A percentile compares a stretch with the other conserved stretches of the same genome.
Conservation (phyloP, 2,329 filamentous ascomycete genomes). For the Alternaria brassicae region DNA sequence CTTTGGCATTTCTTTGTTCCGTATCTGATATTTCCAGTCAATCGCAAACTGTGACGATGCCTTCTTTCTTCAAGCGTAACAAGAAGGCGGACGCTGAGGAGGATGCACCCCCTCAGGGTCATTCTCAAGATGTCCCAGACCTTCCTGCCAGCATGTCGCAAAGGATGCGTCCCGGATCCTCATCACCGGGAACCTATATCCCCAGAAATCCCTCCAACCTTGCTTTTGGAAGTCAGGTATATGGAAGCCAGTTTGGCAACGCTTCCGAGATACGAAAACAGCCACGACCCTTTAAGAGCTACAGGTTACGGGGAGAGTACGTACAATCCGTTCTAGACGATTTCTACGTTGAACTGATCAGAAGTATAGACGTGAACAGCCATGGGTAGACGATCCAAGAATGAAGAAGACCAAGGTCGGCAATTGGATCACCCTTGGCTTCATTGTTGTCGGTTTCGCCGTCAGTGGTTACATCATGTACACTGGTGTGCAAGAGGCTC, state of each 20-base stretch:
- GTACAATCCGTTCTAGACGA: neutral
- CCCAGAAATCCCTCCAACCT: slow-evolving; percentile 16
- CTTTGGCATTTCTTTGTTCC: neutral
- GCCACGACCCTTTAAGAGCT: slow-evolving; percentile 33
- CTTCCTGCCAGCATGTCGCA: slow-evolving; percentile 14
- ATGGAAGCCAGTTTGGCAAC: slow-evolving; percentile 2
- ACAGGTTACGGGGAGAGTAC: slow-evolving; percentile 32
- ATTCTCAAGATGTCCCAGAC: slow-evolving; percentile 12
- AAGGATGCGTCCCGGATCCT: slow-evolving; percentile 7
- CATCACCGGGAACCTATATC: neutral
- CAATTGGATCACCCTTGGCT: slow-evolving; percentile 28
- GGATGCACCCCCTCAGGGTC: neutral
- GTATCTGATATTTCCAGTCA: neutral
- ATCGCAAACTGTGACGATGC: slow-evolving; percentile 4
- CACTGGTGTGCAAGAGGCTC: slow-evolving; percentile 25
- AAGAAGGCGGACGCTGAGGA: slow-evolving; percentile 10
- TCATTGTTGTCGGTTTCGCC: slow-evolving; percentile 20
- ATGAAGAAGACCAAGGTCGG: slow-evolving; percentile 31
- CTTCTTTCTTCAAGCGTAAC: slow-evolving; percentile 15
- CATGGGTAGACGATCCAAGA: slow-evolving; percentile 33
- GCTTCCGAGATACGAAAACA: slow-evolving; percentile 19
- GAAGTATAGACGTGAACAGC: slow-evolving; percentile 26
- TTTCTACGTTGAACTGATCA: neutral
- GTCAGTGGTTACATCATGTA: slow-evolving; percentile 30
- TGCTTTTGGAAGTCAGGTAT: slow-evolving; percentile 3